Evolutionary conservation across 2,329 filamentous ascomycete species (phyloP).

Genomic region (Mollisiaceae sp.): DNA sequence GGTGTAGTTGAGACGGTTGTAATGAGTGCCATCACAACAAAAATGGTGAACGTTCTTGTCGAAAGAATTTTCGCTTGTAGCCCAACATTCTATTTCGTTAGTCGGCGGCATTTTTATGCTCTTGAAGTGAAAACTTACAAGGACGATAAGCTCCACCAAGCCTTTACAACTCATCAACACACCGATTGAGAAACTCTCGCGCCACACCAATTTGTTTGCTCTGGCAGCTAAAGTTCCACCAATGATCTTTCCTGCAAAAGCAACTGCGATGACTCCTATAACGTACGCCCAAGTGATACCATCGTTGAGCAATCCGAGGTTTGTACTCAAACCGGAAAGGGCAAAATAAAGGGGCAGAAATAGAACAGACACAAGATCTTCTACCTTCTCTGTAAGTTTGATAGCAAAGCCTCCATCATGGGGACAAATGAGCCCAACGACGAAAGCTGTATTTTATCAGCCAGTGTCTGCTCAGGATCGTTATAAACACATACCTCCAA

Average conservation of each 20-base stretch:
- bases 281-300: slow-evolving; percentile 92
- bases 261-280: slow-evolving; percentile 78
- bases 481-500: slow-evolving; percentile 57
- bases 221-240: slow-evolving; percentile 82
- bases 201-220: slow-evolving; percentile 80
- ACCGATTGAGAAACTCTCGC: slow-evolving; percentile 87
- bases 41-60: slow-evolving; percentile 85
- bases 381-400: slow-evolving; percentile 90
- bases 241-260: slow-evolving; percentile 83
- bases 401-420: slow-evolving; percentile 91
- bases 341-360: slow-evolving; percentile 94
- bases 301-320: slow-evolving; percentile 81
- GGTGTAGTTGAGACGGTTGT: slow-evolving; percentile 87
- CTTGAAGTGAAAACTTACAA: slow-evolving; percentile 60
- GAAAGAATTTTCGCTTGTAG: slow-evolving; percentile 83
- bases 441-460: slow-evolving; percentile 62
- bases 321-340: slow-evolving; percentile 85
- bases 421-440: slow-evolving; percentile 87
- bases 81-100: slow-evolving; percentile 68
- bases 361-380: slow-evolving; percentile 83
- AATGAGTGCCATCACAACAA: slow-evolving; percentile 90
- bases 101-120: neutral
- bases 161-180: slow-evolving; percentile 97
- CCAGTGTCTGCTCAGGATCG: neutral
- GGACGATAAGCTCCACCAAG: slow-evolving; percentile 90